Percentiles rank a stretch among this genome's conserved stretches.
These are phyloP conservation scores for Eucalyptus brandiana DNA, from an alignment of 345 rosid genomes.

Conservation along the genomic window DNA sequence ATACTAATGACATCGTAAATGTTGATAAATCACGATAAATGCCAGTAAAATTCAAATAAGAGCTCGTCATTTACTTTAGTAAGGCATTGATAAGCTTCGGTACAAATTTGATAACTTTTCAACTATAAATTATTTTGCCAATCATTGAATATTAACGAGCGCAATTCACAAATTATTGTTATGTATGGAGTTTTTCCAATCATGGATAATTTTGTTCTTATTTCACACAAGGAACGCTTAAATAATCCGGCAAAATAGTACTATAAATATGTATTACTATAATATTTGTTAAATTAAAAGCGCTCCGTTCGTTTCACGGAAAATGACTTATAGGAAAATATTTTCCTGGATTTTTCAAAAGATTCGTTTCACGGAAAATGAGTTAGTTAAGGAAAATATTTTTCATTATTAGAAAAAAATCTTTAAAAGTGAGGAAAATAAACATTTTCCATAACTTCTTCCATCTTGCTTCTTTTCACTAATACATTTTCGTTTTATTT, in stretches of 20 bases:
- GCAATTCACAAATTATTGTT: not conserved
- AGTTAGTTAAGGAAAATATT: rapidly evolving
- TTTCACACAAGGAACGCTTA: not conserved
- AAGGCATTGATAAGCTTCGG: not conserved
- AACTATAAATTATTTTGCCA: not conserved
- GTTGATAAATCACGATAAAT: not conserved
- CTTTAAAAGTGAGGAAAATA: too few species aligned
- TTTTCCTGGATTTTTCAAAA: rapidly evolving
- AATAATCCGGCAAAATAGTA: not conserved
- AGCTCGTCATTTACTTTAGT: not conserved
- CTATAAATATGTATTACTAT: too few species aligned
- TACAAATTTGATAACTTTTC: not conserved
- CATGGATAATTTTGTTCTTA: not conserved
- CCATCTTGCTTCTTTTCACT: too few species aligned
- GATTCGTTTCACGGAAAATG: rapidly evolving
- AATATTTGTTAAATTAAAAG: not conserved
- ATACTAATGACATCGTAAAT: not conserved
- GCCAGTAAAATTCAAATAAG: not conserved
- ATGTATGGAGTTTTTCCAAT: not conserved
- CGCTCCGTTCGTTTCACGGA: rapidly evolving
- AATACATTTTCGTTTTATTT: too few species aligned
- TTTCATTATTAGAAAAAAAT: too few species aligned
- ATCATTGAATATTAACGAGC: rapidly evolving
- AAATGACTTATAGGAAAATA: rapidly evolving
- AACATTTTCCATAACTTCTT: too few species aligned